phyloP scores from a whole-genome alignment of 805 yeast species.

The Nakazawaea pomicola region DNA sequence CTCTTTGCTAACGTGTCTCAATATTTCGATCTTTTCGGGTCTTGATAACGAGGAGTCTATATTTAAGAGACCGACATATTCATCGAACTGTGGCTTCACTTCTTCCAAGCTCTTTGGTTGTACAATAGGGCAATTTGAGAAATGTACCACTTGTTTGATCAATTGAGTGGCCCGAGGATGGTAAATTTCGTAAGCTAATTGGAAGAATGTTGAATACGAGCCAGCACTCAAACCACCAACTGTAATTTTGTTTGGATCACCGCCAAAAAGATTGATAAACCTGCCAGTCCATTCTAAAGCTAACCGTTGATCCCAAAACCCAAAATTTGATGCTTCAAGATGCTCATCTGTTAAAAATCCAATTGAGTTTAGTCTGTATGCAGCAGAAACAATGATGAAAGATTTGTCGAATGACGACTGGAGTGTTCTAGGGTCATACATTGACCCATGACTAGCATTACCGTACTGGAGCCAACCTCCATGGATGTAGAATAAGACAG shows the following conservation, averaged over 20 bases:
- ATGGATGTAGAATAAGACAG: constrained; percentile 35
- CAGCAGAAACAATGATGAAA: constrained; percentile 31
- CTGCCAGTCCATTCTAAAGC: constrained; percentile 43
- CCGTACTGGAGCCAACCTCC: constrained; percentile 41
- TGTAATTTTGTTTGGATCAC: constrained; percentile 37
- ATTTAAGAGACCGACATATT: constrained; percentile 24
- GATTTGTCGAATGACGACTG: constrained; percentile 25
- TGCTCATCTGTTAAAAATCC: too few species aligned
- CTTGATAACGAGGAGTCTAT: constrained; percentile 14
- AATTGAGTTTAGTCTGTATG: constrained; percentile 37
- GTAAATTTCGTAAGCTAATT: constrained; percentile 36
- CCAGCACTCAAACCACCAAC: constrained; percentile 47
- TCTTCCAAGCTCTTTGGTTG: constrained; percentile 36
- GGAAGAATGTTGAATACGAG: constrained; percentile 36
- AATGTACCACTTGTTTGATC: constrained; percentile 32
- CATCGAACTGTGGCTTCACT: constrained; percentile 31
- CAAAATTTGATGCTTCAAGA: too few species aligned
- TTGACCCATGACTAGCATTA: constrained; percentile 17
- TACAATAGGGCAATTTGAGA: constrained; percentile 31
- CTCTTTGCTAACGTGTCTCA: constrained; percentile 5
- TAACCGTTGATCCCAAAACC: constrained; percentile 42
- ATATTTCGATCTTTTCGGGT: constrained; percentile 17
- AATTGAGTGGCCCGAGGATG: constrained; percentile 34
- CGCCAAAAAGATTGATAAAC: constrained; percentile 41
- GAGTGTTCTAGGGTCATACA: constrained; percentile 18